Evolutionary conservation across 176 grass and related monocot species (phyloP).

Genomic region (Phragmites australis): DNA sequence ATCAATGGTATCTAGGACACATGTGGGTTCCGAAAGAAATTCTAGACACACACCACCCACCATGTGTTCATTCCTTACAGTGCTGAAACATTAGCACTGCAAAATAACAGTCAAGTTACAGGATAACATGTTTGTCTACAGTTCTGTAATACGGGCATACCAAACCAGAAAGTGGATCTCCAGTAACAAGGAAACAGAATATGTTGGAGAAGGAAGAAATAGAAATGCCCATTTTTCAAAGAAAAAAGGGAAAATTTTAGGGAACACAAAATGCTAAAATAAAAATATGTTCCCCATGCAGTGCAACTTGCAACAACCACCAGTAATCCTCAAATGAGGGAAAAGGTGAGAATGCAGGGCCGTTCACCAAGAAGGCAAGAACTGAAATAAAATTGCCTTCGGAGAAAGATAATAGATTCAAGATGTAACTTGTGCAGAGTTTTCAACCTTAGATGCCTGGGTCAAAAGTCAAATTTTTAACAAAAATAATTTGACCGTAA

Average conservation of each 20-base stretch:
- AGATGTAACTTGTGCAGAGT: background rate
- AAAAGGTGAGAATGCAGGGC: slow-evolving; percentile 8
- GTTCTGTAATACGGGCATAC: background rate
- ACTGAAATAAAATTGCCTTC: background rate
- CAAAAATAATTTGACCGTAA: background rate
- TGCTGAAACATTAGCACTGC: slow-evolving; percentile 20
- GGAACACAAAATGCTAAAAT: slow-evolving; percentile 8
- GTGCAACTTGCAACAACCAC: slow-evolving; percentile 13
- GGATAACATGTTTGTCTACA: slow-evolving; percentile 18
- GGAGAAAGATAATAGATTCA: background rate
- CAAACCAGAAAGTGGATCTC: slow-evolving; percentile 11
- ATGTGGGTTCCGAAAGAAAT: slow-evolving; percentile 4
- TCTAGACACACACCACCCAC: background rate
- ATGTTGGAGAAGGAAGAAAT: background rate
- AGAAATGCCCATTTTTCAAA: background rate
- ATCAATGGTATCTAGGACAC: slow-evolving; percentile 16
- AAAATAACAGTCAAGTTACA: slow-evolving; percentile 13
- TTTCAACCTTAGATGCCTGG: background rate
- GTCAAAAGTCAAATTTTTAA: background rate
- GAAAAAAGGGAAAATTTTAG: background rate
- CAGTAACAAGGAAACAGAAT: slow-evolving; percentile 18
- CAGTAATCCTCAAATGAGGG: background rate
- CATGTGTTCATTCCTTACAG: background rate
- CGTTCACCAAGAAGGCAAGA: slow-evolving; percentile 8
- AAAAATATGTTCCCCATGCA: background rate